A percentile compares a stretch with the other conserved stretches of the same genome.
These are phyloP conservation scores for Gossypium trilobum DNA, from an alignment of 441 rosid genomes.

Conservation along the genomic window DNA sequence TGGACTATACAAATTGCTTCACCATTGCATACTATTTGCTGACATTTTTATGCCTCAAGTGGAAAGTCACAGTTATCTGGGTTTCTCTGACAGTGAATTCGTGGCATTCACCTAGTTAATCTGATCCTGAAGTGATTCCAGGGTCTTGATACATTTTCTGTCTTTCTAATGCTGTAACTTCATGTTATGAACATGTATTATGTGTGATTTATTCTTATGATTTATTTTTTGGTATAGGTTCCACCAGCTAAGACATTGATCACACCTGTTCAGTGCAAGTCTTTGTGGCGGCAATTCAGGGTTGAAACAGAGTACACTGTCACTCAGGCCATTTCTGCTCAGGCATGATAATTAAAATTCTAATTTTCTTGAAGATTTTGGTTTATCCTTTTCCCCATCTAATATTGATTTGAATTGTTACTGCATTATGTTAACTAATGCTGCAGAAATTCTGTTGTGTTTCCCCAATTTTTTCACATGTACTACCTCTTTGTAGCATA, in stretches of 20 bases:
- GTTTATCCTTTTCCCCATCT: background rate
- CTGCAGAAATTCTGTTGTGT: background rate
- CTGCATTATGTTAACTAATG: background rate
- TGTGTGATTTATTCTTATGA: background rate
- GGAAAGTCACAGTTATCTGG: background rate
- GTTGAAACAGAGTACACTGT: slow-evolving; percentile 82
- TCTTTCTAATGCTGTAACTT: background rate
- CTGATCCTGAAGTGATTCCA: background rate
- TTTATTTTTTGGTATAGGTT: slow-evolving; percentile 36
- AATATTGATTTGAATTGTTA: background rate
- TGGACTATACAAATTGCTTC: background rate
- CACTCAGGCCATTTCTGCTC: slow-evolving; percentile 94
- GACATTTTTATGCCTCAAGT: background rate
- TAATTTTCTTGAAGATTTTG: background rate
- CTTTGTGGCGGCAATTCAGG: slow-evolving; percentile 95
- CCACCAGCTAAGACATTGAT: slow-evolving; percentile 68
- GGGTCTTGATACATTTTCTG: background rate
- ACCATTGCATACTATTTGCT: background rate
- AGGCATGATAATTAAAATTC: slow-evolving; percentile 38
- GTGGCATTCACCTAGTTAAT: background rate
- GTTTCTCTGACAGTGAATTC: background rate
- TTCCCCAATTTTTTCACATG: background rate
- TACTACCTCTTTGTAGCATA: background rate
- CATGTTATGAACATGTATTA: background rate
- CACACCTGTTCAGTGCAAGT: slow-evolving; percentile 93